Evolutionary conservation across 2,329 filamentous ascomycete genomes (phyloP), one percentile per base, ranked within the genome.

Genomic region (Fusarium albosuccineum): DNA sequence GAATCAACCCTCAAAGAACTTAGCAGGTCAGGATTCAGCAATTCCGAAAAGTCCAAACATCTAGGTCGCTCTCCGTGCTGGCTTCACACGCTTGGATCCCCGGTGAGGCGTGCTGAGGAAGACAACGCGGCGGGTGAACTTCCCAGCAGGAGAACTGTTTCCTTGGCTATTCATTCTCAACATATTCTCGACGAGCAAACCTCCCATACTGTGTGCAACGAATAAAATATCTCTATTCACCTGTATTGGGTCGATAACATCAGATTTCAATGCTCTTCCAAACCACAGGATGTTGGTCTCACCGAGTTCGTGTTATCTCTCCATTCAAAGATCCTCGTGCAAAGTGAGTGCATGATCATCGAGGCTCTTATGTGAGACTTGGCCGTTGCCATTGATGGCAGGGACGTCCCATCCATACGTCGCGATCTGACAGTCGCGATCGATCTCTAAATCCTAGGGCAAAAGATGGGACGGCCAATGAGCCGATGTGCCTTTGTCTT

Each of bases 81-180:
- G 5, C 0, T 7, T 7, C 7, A 16, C 4, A 3, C 6, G 9
- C 10, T 8, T n/a, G 9, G 45, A 49, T 2, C 11, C 8, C 9
- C 16, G 16, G 5, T 49, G 45, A 26, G 45, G 17, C 9, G 45
- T 49, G 8, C 45, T 33, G 13, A 49, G 45, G 36, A 49, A 49
- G 17, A 49, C 36, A 17, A 49, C 3, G 3, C 45, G 16, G 16
- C 45, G 30, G 9, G 45, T 36, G 9, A 26, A 9, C 3, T 6
- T 6, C 4, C 16, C 8, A 6, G 36, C 16, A 9, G 30, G 30
- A 17, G 30, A 3, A 34, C n/a, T n/a, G n/a, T n/a, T n/a, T n/a
- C n/a, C 8, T 36, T 33, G 45, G 11, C 29, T 14, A 4, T 17
- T n/a, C 16, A 33, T 9, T 17, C n/a, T 3, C 16, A 49, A 30